Conservation (phyloP, 345 rosid genomes). For the Kernera saxatilis region DNA sequence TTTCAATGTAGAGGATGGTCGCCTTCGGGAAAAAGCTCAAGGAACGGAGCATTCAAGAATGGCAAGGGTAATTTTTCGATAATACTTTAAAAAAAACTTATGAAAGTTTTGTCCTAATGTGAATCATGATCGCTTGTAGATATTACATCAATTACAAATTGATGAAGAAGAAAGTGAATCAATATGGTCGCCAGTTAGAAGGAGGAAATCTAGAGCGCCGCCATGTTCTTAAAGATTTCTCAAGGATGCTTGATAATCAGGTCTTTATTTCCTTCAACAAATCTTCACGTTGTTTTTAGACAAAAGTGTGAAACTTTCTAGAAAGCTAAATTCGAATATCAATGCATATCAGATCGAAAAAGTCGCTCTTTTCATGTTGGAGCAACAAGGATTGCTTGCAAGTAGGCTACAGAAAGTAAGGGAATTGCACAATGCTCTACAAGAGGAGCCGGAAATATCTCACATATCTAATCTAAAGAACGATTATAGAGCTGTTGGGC, state of each 20-base stretch:
- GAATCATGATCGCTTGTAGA: slow-evolving; percentile 29
- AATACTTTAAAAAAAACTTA: neutral
- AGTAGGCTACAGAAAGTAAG: slow-evolving; percentile 65
- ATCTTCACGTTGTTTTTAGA: neutral
- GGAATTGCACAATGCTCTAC: slow-evolving; percentile 56
- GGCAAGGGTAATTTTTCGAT: slow-evolving; percentile 53
- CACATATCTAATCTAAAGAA: slow-evolving; percentile 50
- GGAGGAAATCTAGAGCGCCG: slow-evolving; percentile 64
- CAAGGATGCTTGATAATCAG: slow-evolving; percentile 89
- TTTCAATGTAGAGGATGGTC: slow-evolving; percentile 23
- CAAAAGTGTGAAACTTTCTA: neutral
- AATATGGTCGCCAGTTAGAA: slow-evolving; percentile 64
- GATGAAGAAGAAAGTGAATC: slow-evolving; percentile 92
- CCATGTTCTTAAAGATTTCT: slow-evolving; percentile 98
- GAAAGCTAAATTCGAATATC: neutral
- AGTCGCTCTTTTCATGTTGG: slow-evolving; percentile 82
- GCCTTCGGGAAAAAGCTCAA: slow-evolving; percentile 34
- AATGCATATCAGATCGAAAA: slow-evolving; percentile 67
- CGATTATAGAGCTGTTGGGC: slow-evolving; percentile 67
- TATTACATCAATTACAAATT: slow-evolving; percentile 88
- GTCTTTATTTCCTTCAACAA: slow-evolving; percentile 23
- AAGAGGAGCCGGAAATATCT: slow-evolving; percentile 48
- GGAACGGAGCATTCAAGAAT: slow-evolving; percentile 51
- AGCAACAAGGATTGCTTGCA: slow-evolving; percentile 90
- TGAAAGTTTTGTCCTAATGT: neutral